phyloP scores from a whole-genome alignment of 495 filamentous ascomycete species.

The Hypoxylon cercidicola region DNA sequence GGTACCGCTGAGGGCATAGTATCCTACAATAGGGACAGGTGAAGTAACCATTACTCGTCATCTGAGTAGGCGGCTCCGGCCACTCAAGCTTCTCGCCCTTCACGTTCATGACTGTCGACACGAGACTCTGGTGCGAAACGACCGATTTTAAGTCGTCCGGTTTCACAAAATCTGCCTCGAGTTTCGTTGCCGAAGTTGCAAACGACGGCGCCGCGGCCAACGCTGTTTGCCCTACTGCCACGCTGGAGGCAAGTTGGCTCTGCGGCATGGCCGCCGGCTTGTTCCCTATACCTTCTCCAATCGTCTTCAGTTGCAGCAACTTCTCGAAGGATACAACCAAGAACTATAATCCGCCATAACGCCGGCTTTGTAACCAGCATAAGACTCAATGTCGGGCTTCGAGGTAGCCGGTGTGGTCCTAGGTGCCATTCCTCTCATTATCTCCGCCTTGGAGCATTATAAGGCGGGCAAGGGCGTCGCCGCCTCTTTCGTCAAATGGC shows the following conservation, averaged over 20 bases:
- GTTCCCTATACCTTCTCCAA: too few species aligned
- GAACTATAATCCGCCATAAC: background rate
- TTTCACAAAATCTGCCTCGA: background rate
- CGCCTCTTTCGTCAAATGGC: slow-evolving; percentile 29
- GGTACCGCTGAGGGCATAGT: slow-evolving; percentile 32
- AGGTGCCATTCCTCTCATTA: slow-evolving; percentile 47
- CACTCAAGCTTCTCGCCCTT: slow-evolving; percentile 9
- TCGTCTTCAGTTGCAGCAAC: background rate
- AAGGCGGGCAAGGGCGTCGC: slow-evolving; percentile 28
- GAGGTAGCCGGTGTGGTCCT: slow-evolving; percentile 51
- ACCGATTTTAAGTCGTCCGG: slow-evolving; percentile 13
- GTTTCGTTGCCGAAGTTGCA: slow-evolving; percentile 10
- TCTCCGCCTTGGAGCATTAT: slow-evolving; percentile 49
- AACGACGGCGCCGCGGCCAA: background rate
- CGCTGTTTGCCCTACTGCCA: background rate
- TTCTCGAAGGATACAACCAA: background rate
- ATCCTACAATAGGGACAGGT: slow-evolving; percentile 40
- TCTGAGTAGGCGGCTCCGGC: slow-evolving; percentile 18
- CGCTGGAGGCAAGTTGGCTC: background rate
- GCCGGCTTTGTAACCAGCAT: background rate
- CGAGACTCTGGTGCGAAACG: slow-evolving; percentile 17
- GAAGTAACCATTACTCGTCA: slow-evolving; percentile 13
- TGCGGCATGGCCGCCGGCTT: background rate
- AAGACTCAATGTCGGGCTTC: slow-evolving; percentile 41
- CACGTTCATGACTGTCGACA: slow-evolving; percentile 7